phyloP scores from a whole-genome alignment of 768 basidiomycete species.

The Pisolithus microcarpus region DNA sequence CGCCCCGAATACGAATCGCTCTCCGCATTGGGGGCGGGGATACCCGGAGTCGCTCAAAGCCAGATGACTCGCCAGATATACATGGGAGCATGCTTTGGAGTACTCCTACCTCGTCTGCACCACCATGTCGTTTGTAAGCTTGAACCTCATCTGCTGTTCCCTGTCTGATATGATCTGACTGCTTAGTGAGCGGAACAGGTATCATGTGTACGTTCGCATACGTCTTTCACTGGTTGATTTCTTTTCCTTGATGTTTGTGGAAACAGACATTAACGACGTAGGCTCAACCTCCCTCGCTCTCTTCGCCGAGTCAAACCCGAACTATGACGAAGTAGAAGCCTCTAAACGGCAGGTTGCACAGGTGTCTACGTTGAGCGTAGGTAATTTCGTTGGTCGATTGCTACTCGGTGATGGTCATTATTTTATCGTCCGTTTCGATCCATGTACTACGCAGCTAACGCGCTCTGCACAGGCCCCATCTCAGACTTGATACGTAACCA shows the following conservation, averaged over 20 bases:
- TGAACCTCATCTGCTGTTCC: neutral
- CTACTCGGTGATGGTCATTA: slow-evolving; percentile 38
- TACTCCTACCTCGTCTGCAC: slow-evolving; percentile 50
- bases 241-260: neutral
- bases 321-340: slow-evolving; percentile 62
- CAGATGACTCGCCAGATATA: slow-evolving; percentile 42
- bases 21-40: neutral
- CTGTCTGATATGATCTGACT: neutral
- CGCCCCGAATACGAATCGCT: neutral
- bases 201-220: slow-evolving; percentile 53
- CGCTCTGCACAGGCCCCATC: slow-evolving; percentile 43
- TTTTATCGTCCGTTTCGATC: neutral
- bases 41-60: neutral
- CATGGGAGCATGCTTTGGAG: slow-evolving; percentile 46
- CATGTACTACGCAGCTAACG: neutral
- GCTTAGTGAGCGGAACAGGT: slow-evolving; percentile 58
- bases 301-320: slow-evolving; percentile 50
- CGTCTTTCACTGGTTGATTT: neutral
- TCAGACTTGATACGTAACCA: slow-evolving; percentile 59
- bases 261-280: slow-evolving; percentile 77
- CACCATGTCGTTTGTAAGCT: slow-evolving; percentile 45
- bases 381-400: slow-evolving; percentile 68
- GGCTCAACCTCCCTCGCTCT: slow-evolving; percentile 68
- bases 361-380: slow-evolving; percentile 75
- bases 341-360: slow-evolving; percentile 76